A percentile compares a stretch with the other conserved stretches of the same genome.
Evolutionary conservation across 2,329 filamentous ascomycete genomes (phyloP).

Genomic region (Colletotrichum camelliae): DNA sequence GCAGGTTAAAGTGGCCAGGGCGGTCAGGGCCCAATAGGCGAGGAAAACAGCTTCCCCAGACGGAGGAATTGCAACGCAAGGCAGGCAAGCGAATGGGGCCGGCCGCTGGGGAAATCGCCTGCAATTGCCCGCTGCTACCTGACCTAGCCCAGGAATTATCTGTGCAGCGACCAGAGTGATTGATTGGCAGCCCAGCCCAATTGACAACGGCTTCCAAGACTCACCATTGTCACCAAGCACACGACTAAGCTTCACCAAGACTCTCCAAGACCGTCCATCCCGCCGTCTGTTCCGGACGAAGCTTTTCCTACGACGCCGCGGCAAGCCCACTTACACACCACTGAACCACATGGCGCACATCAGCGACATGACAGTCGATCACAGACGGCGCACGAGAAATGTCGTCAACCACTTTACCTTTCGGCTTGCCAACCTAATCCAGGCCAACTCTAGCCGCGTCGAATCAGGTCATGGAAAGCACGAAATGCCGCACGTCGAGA

Average conservation of each 20-base stretch:
- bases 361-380: not conserved
- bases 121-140: not conserved
- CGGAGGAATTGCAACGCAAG: not conserved
- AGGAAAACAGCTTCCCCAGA: not conserved
- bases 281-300: conserved; percentile 9
- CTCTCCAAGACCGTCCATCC: conserved; percentile 14
- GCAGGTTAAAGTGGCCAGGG: not conserved
- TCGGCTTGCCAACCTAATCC: not conserved
- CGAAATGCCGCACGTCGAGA: not conserved
- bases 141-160: not conserved
- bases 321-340: not conserved
- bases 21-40: not conserved
- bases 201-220: not conserved
- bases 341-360: conserved; percentile 2
- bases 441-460: not conserved
- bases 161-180: not conserved
- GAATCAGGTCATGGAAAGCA: not conserved
- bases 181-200: not conserved
- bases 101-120: not conserved
- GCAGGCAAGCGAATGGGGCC: not conserved
- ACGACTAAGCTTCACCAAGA: not conserved
- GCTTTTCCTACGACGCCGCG: not conserved
- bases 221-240: not conserved
- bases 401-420: not conserved
- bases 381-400: not conserved